These are phyloP conservation scores for Pichia sp. DNA, from an alignment of 1,139 yeast species.

Conservation along the genomic window DNA sequence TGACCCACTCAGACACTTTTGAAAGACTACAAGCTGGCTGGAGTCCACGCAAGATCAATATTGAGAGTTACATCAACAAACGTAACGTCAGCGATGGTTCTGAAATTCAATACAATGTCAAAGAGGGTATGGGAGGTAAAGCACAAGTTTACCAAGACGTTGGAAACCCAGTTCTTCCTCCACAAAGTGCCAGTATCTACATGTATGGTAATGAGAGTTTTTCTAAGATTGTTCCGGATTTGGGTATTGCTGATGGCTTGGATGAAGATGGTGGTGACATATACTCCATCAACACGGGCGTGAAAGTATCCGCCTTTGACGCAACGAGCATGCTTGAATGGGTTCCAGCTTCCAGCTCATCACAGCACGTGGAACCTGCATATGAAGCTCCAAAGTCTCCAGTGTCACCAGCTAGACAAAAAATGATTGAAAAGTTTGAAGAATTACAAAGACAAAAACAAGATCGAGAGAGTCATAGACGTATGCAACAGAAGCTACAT, in stretches of 20 bases:
- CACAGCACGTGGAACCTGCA: neutral
- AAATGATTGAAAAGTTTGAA: slow-evolving; percentile 15
- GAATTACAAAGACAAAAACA: slow-evolving; percentile 11
- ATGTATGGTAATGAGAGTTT: slow-evolving; percentile 13
- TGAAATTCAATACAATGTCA: slow-evolving; percentile 23
- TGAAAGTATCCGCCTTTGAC: no score
- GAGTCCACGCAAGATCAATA: no score
- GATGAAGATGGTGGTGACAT: no score
- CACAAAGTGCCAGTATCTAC: slow-evolving; percentile 15
- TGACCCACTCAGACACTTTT: slow-evolving; percentile 13
- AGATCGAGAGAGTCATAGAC: slow-evolving; percentile 7
- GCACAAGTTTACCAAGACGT: neutral
- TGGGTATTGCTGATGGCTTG: slow-evolving; percentile 14
- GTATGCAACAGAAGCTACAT: slow-evolving; percentile 10
- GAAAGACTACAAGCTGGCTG: no score
- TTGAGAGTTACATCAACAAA: slow-evolving; percentile 21
- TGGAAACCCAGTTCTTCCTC: no score
- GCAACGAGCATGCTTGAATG: no score
- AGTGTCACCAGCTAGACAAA: slow-evolving; percentile 15
- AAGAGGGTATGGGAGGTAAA: no score
- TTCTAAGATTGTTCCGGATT: slow-evolving; percentile 19
- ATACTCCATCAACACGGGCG: no score
- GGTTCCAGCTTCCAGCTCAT: no score
- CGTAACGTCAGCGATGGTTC: slow-evolving; percentile 26
- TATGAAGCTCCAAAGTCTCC: slow-evolving; percentile 3